Conservation (phyloP, 73 alveolate species). For the Symbiodinium natans region DNA sequence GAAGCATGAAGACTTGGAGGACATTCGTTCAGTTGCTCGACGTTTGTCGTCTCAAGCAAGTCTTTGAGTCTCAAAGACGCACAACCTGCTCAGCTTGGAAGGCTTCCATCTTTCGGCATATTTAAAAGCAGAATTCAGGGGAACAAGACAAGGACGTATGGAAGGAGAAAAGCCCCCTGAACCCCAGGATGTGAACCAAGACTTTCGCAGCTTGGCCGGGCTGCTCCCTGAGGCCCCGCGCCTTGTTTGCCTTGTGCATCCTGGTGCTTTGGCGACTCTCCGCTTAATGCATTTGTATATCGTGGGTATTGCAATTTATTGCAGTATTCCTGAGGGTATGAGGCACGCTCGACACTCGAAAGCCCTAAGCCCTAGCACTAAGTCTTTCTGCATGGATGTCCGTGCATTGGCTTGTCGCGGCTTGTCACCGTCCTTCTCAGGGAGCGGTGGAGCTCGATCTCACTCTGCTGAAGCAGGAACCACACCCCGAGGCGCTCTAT, state of each 20-base stretch:
- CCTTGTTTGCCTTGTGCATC: background rate
- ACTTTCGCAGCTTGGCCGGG: slow-evolving; percentile 18
- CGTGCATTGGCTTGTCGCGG: background rate
- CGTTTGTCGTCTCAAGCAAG: background rate
- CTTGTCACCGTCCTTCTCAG: background rate
- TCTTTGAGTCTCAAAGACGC: too few species aligned
- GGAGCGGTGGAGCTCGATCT: background rate
- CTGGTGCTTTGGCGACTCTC: too few species aligned
- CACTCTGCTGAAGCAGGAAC: slow-evolving; percentile 32
- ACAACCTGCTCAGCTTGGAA: too few species aligned
- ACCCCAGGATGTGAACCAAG: background rate
- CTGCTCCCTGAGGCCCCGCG: slow-evolving; percentile 1
- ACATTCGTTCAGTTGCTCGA: background rate
- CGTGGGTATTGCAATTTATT: background rate
- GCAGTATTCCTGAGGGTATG: background rate
- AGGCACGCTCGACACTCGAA: background rate
- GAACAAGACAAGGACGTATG: too few species aligned
- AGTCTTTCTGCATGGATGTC: background rate
- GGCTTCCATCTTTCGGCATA: too few species aligned
- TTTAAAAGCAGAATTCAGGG: too few species aligned
- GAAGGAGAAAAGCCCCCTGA: too few species aligned
- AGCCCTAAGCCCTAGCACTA: background rate
- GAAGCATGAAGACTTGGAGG: slow-evolving; percentile 18
- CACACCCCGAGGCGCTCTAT: slow-evolving; percentile 7
- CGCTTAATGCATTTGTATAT: background rate